phyloP scores from a whole-genome alignment of 306 rosid genomes.

The Malus fusca region DNA sequence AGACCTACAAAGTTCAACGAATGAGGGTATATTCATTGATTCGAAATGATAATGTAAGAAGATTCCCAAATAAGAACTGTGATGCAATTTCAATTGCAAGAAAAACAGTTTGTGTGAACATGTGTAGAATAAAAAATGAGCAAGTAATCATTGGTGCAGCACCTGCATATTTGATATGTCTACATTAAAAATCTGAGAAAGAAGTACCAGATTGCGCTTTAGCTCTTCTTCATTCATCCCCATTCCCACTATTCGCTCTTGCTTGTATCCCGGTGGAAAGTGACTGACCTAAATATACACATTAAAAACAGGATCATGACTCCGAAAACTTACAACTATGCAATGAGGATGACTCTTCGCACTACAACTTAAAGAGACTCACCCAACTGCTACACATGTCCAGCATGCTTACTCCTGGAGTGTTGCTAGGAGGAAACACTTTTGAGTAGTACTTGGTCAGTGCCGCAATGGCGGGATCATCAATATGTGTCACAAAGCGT shows the following conservation, averaged over 20 bases:
- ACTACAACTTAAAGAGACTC: slow-evolving; percentile 6
- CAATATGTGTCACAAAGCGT: slow-evolving; percentile 81
- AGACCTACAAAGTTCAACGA: slow-evolving; percentile 42
- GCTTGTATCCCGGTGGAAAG: slow-evolving; percentile 77
- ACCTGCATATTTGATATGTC: too few relatives aligned
- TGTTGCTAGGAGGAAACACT: slow-evolving; percentile 64
- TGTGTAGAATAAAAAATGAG: background rate
- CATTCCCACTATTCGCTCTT: slow-evolving; percentile 62
- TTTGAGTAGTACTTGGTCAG: slow-evolving; percentile 63
- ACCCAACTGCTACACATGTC: slow-evolving; percentile 94
- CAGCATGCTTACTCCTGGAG: slow-evolving; percentile 63
- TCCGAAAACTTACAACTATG: background rate
- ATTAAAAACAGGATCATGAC: background rate
- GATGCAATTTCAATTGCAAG: background rate
- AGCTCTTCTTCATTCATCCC: slow-evolving; percentile 82
- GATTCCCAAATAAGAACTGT: background rate
- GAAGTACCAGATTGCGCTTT: slow-evolving; percentile 52
- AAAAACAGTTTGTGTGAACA: background rate
- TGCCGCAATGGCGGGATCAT: slow-evolving; percentile 68
- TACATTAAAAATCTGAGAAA: background rate
- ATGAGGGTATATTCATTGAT: background rate
- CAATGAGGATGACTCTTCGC: background rate
- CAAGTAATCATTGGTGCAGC: background rate
- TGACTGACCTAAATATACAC: slow-evolving; percentile 64
- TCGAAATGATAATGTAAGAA: background rate